Base-by-base conservation (phyloP, 2,329 filamentous ascomycete genomes). In the Venturia pyrina region DNA sequence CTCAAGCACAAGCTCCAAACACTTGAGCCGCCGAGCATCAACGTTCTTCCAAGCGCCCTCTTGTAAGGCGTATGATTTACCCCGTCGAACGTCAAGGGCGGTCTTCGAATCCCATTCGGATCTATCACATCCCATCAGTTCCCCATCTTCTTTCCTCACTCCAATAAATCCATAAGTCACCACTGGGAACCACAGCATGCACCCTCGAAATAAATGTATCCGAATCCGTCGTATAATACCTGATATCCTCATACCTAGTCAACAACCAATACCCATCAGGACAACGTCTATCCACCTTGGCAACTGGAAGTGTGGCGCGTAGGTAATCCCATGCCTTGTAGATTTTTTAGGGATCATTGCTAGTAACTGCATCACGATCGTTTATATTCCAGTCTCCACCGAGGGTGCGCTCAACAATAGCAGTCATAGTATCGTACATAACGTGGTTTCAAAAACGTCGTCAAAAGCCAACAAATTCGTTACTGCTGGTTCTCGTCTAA, bases 241-340 rank as follows among this genome's bases (percentile, higher is more conserved):
- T 69, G 59, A 69, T 65, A 43, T 69, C 68, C 19, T 34, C 64
- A 64, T 66, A 53, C 10, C 64, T 7, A 21, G 68, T 68, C 15
- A 69, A 50, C 44, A 69, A 41, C 68, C 67, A 69, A 57, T 59
- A 69, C 10, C 68, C 68, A 44, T 65, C 57, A 3, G 56, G 28
- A 15, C 32, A 37, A 41, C 67, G 44, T n/a, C 68, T 37, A 21
- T 60, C 53, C 19, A 63, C 64, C 21, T 66, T 62, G n/a, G 65
- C 65, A 15, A 69, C 40, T 3, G 68, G 68, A 48, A 64, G 67
- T 34, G 61, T 59, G 19, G 5, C 17, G 11, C 68, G 66, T 2
- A 69, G 65, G 8, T n/a, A 21, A 44, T 69, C 66, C 43, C 61
- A 69, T 24, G 66, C 43, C 15, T 40, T 46, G 41, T 68, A 64